Evolutionary conservation across 768 basidiomycete genomes (phyloP), one percentile per base, ranked within the genome.

Genomic region (Mycena belliarum): DNA sequence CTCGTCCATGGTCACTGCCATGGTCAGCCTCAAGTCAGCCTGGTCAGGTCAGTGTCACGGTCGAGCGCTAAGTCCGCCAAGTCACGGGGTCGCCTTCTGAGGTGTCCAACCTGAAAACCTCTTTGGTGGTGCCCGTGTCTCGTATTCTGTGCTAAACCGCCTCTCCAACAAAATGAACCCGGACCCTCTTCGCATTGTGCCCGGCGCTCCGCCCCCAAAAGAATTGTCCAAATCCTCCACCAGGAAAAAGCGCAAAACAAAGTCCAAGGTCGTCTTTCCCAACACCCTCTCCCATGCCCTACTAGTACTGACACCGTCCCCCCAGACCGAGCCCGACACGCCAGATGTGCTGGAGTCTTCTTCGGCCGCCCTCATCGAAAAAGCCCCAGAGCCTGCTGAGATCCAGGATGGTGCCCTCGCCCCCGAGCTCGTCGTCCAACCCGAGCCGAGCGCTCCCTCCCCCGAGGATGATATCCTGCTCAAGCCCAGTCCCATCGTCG

Each of bases 131-230:
- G n/a, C n/a, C n/a, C n/a, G n/a, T n/a, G n/a, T n/a, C n/a, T n/a
- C n/a, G n/a, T n/a, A n/a, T n/a, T n/a, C n/a, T n/a, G n/a, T n/a
- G n/a, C n/a, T n/a, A n/a, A n/a, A n/a, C n/a, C n/a, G n/a, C n/a
- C n/a, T n/a, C n/a, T n/a, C n/a, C n/a, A n/a, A n/a, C n/a, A 28
- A 72, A 78, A 78, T 75, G 66, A 24, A 70, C 44, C 57, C 70
- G 48, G 65, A 71, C 46, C 62, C 72, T 33, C 71, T 74, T 32
- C 87, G 91, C 55, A 68, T 89, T 60, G 79, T 93, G 55, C 91
- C 91, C 24, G 91, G 91, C 44, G 91, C 91, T 14, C 89, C 86
- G 52, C 85, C 86, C 0, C 83, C 85, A 41, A 64, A 78, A 6
- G 74, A 84, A 0, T 59, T 75, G 4, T 79, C 87, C 35, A 91